Conservation (phyloP, 73 alveolate species). For the Stentor coeruleus region DNA sequence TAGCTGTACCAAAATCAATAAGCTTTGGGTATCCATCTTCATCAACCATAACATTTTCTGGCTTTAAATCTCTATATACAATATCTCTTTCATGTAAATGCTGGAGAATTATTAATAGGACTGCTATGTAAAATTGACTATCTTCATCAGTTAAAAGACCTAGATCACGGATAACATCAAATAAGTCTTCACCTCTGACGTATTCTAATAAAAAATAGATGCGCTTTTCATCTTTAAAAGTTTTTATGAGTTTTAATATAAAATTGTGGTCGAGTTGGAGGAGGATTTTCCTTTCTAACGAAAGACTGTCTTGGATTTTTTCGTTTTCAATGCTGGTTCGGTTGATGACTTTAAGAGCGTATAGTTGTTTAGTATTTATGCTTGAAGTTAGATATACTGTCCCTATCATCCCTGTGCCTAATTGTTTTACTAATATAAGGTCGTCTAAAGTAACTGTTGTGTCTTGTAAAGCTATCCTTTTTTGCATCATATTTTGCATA, state of each 20-base stretch:
- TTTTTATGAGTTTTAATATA: slow-evolving; percentile 40
- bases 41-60: slow-evolving; percentile 41
- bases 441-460: no score
- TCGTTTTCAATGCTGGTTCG: no score
- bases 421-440: no score
- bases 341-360: no score
- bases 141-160: slow-evolving; percentile 38
- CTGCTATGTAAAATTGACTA: slow-evolving; percentile 46
- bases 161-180: slow-evolving; percentile 43
- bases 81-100: slow-evolving; percentile 38
- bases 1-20: slow-evolving; percentile 48
- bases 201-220: slow-evolving; percentile 40
- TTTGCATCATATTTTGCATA: no score
- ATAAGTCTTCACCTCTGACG: slow-evolving; percentile 42
- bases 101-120: slow-evolving; percentile 37
- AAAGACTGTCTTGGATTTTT: no score
- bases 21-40: slow-evolving; percentile 31
- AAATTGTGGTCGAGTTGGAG: slow-evolving; percentile 43
- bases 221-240: slow-evolving; percentile 42
- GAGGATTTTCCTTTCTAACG: slow-evolving; percentile 30
- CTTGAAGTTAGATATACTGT: no score
- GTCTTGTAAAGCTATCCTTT: no score
- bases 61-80: slow-evolving; percentile 36
- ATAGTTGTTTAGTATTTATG: no score
- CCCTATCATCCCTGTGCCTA: no score